These are phyloP conservation scores for Dictyostelium brefeldianum DNA, from an alignment of 78 protist species.

Conservation along the genomic window DNA sequence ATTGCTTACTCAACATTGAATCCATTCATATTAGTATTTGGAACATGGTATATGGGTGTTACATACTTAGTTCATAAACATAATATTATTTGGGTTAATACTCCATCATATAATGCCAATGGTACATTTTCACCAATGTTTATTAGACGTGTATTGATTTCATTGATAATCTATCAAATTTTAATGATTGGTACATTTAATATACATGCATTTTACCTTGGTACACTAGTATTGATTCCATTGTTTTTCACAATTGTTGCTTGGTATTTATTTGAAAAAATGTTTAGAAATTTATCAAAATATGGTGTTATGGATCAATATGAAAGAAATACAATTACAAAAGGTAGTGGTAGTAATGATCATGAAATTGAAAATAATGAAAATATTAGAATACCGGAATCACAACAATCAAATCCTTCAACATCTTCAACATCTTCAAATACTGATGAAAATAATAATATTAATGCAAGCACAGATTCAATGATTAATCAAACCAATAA, in stretches of 20 bases:
- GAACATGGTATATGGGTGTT: conserved; percentile 48
- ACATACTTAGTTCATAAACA: conserved; percentile 60
- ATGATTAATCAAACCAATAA: neutral
- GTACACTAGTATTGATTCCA: conserved; percentile 30
- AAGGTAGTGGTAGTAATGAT: no score
- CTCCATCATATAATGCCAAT: conserved; percentile 56
- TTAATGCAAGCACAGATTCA: neutral
- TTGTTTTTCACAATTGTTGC: neutral
- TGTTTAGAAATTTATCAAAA: conserved; percentile 7
- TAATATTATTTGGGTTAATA: conserved; percentile 69
- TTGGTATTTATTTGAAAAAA: neutral
- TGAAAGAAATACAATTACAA: neutral
- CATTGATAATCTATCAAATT: conserved; percentile 73
- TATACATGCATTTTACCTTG: conserved; percentile 42
- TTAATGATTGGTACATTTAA: conserved; percentile 80
- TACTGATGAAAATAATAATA: neutral
- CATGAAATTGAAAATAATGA: neutral
- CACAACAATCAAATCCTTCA: neutral
- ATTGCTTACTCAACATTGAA: conserved; percentile 63
- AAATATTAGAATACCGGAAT: neutral
- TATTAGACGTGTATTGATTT: conserved; percentile 25
- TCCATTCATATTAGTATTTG: conserved; percentile 78
- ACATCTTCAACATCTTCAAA: neutral
- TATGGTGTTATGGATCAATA: conserved; percentile 50
- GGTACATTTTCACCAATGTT: conserved; percentile 31